These are phyloP conservation scores for Oenanthe sinensis DNA, from an alignment of 129 eudicot genomes.

Conservation along the genomic window DNA sequence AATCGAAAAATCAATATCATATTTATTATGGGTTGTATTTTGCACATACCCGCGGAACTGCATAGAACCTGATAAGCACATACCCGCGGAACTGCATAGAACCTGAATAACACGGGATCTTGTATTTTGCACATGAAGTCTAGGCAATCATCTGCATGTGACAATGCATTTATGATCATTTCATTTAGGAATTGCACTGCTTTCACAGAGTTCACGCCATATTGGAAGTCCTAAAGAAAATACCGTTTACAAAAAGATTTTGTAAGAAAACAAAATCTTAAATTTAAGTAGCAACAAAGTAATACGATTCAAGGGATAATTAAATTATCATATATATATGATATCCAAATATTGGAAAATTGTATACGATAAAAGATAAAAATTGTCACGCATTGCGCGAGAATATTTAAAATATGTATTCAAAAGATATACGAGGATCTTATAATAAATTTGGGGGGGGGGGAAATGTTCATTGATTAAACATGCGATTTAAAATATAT, in stretches of 20 bases:
- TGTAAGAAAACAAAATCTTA: background rate
- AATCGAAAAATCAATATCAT: no score
- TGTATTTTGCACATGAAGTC: conserved; percentile 61
- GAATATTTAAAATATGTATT: no score
- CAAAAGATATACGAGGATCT: no score
- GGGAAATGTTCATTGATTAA: no score
- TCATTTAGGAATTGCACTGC: conserved; percentile 87
- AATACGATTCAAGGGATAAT: background rate
- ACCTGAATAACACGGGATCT: conserved; percentile 72
- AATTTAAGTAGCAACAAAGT: no score
- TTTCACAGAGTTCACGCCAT: conserved; percentile 75
- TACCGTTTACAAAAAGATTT: no score
- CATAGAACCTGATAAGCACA: conserved; percentile 53
- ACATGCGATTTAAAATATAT: no score
- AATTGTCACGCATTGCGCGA: no score
- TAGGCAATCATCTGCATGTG: conserved; percentile 68
- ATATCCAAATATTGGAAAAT: background rate
- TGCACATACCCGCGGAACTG: conserved; percentile 71
- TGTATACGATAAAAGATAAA: no score
- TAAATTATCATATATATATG: no score
- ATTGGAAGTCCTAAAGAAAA: conserved; percentile 51
- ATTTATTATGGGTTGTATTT: no score
- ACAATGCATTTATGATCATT: conserved; percentile 81
- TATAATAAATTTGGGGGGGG: no score
- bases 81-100: conserved; percentile 96